Evolutionary conservation across 1,284 basidiomycete species (phyloP), one percentile per base, ranked within the genome.

Genomic region (Microbotryomycetes sp.): DNA sequence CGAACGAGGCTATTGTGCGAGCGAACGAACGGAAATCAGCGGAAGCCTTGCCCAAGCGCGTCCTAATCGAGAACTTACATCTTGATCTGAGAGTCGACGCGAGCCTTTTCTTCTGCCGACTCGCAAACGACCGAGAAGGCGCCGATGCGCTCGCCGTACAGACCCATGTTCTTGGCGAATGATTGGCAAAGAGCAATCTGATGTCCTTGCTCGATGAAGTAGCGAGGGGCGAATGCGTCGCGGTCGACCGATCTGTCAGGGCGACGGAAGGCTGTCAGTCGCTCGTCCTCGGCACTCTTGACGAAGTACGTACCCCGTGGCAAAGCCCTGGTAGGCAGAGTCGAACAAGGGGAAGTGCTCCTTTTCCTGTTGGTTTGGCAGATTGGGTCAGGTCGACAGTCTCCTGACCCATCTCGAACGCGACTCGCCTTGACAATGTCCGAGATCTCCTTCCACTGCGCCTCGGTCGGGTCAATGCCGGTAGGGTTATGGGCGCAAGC

Each of bases 251-350:
- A 49, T 73, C 72, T 21, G 74, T 72, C 56, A 71, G 74, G 30
- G 74, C 73, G 61, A 73, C 73, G 48, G 70, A 66, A 64, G 73
- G 72, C 5, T 69, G 58, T 73, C 73, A 35, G 59, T 84, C 84
- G 56, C 91, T 90, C 26, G 90, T 75, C 73, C 73, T 62, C 65
- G 60, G 75, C 70, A 76, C 73, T 68, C 24, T 26, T 5, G 28
- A 21, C 21, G n/a, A 26, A 2, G 24, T 41, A 51, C 75, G 41
- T 13, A 57, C 58, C 90, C 90, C 70, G 87, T 90, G 30, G 91
- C 78, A 74, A 93, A 93, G 35, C 91, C 91, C 76, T 96, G 91
- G 78, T 79, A 98, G 30, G 96, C 96, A 91, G 92, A 96, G 78
- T 91, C 90, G 75, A 93, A 91, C 82, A 91, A 89, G 66, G 90